Evolutionary conservation across 2,329 filamentous ascomycete genomes (phyloP).

Genomic region (Thielaviopsis punctulata): DNA sequence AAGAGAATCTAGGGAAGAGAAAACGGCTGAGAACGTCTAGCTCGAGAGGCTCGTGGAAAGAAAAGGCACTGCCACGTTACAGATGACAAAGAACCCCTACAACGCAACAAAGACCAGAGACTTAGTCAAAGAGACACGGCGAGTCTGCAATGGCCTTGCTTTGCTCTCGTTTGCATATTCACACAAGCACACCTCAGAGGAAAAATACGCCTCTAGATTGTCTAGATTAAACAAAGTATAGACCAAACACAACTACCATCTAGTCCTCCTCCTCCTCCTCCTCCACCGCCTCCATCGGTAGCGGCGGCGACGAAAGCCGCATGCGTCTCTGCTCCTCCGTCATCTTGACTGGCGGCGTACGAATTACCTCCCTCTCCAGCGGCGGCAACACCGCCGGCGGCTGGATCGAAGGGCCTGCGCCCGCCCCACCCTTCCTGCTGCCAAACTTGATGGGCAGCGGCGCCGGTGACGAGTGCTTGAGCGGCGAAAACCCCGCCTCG

Average conservation of each 20-base stretch:
- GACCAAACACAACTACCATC: neutral
- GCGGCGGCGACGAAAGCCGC: conserved; percentile 3
- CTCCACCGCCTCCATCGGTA: neutral
- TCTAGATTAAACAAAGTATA: neutral
- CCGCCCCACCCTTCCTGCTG: conserved; percentile 18
- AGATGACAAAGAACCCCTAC: too few relatives aligned
- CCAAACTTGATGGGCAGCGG: conserved; percentile 14
- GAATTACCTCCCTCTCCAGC: conserved; percentile 36
- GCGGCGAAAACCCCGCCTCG: conserved; percentile 32
- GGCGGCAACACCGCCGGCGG: conserved; percentile 41
- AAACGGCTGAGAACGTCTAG: too few relatives aligned
- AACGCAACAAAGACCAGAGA: too few relatives aligned
- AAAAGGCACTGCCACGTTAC: too few relatives aligned
- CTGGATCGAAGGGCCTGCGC: conserved; percentile 31
- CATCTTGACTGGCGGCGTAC: conserved; percentile 44
- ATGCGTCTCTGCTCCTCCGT: conserved; percentile 17
- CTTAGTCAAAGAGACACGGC: too few relatives aligned
- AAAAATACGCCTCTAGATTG: too few relatives aligned
- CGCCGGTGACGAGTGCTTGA: conserved; percentile 32
- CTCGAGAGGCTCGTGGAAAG: too few relatives aligned
- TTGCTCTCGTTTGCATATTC: too few relatives aligned
- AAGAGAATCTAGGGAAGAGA: too few relatives aligned
- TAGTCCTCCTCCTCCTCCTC: neutral
- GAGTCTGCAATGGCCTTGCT: too few relatives aligned
- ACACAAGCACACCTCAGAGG: too few relatives aligned